Percentiles rank a stretch among this genome's conserved stretches.
These are phyloP conservation scores for Komagataella kurtzmanii DNA, from an alignment of 805 yeast species.

Conservation along the genomic window DNA sequence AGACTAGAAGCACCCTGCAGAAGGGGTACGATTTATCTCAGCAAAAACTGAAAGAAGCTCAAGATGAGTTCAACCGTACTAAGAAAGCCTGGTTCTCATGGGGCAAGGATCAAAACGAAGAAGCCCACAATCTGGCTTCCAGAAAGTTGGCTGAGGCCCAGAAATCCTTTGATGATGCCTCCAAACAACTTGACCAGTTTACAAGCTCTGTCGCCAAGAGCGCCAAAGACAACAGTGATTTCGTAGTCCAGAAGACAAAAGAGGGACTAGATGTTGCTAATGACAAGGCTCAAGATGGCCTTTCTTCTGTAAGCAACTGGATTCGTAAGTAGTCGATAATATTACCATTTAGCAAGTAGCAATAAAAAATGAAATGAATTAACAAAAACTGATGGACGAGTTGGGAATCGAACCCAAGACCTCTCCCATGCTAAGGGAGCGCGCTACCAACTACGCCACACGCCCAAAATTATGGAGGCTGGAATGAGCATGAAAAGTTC, in stretches of 20 bases:
- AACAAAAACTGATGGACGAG: constrained; percentile 35
- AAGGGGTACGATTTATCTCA: constrained; percentile 13
- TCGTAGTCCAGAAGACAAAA: constrained; percentile 7
- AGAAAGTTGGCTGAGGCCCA: constrained; percentile 11
- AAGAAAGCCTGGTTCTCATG: constrained; percentile 23
- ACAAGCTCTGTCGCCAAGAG: constrained; percentile 7
- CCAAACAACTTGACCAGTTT: constrained; percentile 4
- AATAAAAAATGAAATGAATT: neutral
- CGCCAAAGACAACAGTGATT: constrained; percentile 8
- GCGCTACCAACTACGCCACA: constrained; percentile 81
- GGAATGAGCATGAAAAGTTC: neutral
- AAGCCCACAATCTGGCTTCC: constrained; percentile 9
- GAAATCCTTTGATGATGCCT: constrained; percentile 15
- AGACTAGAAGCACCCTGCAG: constrained; percentile 1
- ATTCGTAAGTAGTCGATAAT: constrained; percentile 2
- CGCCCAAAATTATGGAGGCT: constrained; percentile 29
- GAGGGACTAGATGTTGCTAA: constrained; percentile 8
- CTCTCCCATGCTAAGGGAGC: constrained; percentile 74
- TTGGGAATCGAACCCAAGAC: constrained; percentile 75
- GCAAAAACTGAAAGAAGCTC: constrained; percentile 16
- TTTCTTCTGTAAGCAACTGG: constrained; percentile 10
- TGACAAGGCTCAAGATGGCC: constrained; percentile 10
- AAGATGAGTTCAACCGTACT: constrained; percentile 17
- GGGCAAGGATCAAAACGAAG: constrained; percentile 22
- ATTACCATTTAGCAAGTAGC: neutral